These are phyloP conservation scores for Phylloporus rhodoxanthus DNA, from an alignment of 768 basidiomycete species.

Conservation along the genomic window DNA sequence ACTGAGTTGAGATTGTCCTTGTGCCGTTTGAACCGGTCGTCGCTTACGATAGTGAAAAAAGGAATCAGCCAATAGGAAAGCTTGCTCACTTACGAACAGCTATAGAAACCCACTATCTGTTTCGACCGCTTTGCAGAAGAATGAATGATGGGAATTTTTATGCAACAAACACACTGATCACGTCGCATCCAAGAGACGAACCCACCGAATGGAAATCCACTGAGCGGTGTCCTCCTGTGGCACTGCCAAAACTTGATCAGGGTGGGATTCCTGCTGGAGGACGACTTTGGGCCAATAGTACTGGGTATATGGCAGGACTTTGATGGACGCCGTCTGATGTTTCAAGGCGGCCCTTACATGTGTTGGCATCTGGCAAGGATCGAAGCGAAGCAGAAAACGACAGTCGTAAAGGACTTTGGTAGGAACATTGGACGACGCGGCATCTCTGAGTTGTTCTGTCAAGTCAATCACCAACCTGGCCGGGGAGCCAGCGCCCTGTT, in stretches of 20 bases:
- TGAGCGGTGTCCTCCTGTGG: conserved; percentile 6
- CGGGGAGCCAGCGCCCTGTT: conserved; percentile 18
- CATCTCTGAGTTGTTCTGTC: conserved; percentile 28
- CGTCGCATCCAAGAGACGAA: conserved; percentile 34
- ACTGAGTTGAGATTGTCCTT: too few relatives aligned
- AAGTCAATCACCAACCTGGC: conserved; percentile 38
- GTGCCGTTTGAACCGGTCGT: too few relatives aligned
- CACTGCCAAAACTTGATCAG: conserved; percentile 22
- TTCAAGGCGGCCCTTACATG: conserved; percentile 29
- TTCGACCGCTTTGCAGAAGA: too few relatives aligned
- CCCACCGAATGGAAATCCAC: conserved; percentile 43
- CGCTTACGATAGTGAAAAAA: too few relatives aligned
- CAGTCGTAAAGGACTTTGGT: conserved; percentile 54
- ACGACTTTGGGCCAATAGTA: conserved; percentile 49
- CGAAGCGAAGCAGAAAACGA: conserved; percentile 53
- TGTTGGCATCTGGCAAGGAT: conserved; percentile 39
- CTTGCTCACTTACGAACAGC: too few relatives aligned
- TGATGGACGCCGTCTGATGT: conserved; percentile 24
- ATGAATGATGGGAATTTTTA: too few relatives aligned
- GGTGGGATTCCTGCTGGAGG: conserved; percentile 13
- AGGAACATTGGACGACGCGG: conserved; percentile 12
- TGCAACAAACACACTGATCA: background rate
- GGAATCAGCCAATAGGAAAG: too few relatives aligned
- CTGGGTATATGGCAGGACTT: conserved; percentile 33
- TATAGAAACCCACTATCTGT: too few relatives aligned